These are phyloP conservation scores for Gaeumannomyces sp. DNA, from an alignment of 2,329 filamentous ascomycete species.

Conservation along the genomic window DNA sequence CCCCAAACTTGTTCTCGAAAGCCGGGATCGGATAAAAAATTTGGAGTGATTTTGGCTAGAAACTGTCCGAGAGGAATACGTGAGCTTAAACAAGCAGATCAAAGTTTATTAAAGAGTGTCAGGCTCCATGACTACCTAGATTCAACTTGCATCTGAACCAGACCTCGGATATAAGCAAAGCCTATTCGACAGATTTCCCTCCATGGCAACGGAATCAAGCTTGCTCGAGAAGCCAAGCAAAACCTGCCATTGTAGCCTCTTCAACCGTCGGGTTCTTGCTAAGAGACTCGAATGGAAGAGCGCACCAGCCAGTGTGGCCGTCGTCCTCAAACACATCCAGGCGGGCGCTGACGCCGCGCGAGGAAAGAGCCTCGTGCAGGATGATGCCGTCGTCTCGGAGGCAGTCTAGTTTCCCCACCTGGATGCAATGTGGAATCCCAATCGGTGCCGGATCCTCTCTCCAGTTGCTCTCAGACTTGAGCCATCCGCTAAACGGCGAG, in stretches of 20 bases:
- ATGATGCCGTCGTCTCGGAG: slow-evolving; percentile 13
- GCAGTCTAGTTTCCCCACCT: slow-evolving; percentile 12
- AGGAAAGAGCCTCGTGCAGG: slow-evolving; percentile 4
- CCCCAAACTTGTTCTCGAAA: no score
- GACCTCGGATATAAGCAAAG: not conserved
- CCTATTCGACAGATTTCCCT: not conserved
- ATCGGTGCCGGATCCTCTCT: no score
- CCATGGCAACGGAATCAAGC: not conserved
- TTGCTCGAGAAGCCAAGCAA: not conserved
- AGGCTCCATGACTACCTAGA: no score
- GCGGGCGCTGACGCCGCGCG: slow-evolving; percentile 8
- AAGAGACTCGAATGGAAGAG: not conserved
- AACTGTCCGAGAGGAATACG: no score
- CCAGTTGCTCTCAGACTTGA: not conserved
- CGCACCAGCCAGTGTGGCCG: not conserved
- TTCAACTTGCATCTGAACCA: not conserved
- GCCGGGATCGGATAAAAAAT: no score
- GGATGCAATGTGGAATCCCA: slow-evolving; percentile 1
- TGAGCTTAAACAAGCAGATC: no score
- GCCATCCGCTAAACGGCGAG: slow-evolving; percentile 8
- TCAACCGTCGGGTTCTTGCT: slow-evolving; percentile 4
- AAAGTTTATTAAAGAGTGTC: no score
- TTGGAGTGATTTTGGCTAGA: no score
- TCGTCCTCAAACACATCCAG: not conserved
- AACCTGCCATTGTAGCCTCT: slow-evolving; percentile 3